These are phyloP conservation scores for Candida tammaniensis DNA, from an alignment of 805 yeast species.

Conservation along the genomic window DNA sequence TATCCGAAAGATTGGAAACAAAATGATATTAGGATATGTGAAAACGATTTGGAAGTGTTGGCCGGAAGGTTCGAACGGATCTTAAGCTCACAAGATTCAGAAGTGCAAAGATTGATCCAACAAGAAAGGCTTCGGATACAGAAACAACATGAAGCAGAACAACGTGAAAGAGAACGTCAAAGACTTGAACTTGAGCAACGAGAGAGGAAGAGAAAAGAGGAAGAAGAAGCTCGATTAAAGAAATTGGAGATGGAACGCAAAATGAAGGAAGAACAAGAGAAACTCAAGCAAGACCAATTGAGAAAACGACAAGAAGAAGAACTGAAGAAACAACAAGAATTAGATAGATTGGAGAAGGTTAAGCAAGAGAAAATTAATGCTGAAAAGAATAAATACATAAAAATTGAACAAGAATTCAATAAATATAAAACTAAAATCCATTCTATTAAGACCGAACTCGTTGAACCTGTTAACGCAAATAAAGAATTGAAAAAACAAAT, in stretches of 20 bases:
- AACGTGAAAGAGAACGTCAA: conserved; percentile 10
- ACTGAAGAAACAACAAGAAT: conserved; percentile 14
- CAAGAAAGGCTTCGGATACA: conserved; percentile 20
- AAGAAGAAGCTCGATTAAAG: conserved; percentile 10
- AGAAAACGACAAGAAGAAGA: conserved; percentile 13
- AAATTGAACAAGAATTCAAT: conserved; percentile 43
- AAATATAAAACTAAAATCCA: conserved; percentile 50
- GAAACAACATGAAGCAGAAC: conserved; percentile 20
- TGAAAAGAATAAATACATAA: conserved; percentile 28
- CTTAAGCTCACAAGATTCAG: conserved; percentile 15
- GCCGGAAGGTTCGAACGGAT: conserved; percentile 4
- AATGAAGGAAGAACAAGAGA: conserved; percentile 11
- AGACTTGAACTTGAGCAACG: conserved; percentile 18
- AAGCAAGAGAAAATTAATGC: conserved; percentile 15
- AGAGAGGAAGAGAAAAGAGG: conserved; percentile 16
- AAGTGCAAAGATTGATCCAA: conserved; percentile 17
- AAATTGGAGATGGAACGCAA: conserved; percentile 15
- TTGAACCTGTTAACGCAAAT: conserved; percentile 49
- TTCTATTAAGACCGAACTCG: conserved; percentile 60
- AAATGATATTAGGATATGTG: neutral
- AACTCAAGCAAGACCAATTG: conserved; percentile 8
- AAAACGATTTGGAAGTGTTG: conserved; percentile 6
- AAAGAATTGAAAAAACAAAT: conserved; percentile 53
- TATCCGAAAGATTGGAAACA: too few relatives aligned
- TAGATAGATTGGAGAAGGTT: conserved; percentile 13